A percentile compares a stretch with the other conserved stretches of the same genome.
Conservation (phyloP, 1,139 yeast genomes). For the Yamadazyma membranifaciens region DNA sequence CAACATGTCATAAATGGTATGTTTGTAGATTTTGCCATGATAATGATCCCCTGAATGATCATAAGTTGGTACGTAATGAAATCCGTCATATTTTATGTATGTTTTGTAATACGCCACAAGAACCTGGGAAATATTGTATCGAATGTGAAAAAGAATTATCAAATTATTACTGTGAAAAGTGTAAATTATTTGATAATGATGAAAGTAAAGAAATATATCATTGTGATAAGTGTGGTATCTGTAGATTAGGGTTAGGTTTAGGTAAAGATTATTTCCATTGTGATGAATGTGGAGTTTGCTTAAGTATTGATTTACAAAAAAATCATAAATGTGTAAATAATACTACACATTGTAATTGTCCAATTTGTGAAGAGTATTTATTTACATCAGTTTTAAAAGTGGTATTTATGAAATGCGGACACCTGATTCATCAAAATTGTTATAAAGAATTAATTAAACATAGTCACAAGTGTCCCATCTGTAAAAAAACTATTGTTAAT, state of each 20-base stretch:
- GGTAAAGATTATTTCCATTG: constrained; percentile 92
- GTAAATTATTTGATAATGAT: constrained; percentile 85
- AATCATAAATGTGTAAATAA: constrained; percentile 83
- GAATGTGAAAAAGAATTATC: constrained; percentile 69
- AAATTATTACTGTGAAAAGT: constrained; percentile 70
- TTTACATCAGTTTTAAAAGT: constrained; percentile 84
- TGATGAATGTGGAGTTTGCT: constrained; percentile 85
- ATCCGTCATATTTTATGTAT: constrained; percentile 77
- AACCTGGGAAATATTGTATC: constrained; percentile 66
- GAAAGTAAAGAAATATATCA: constrained; percentile 80
- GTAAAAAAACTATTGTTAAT: constrained; percentile 78
- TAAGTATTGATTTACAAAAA: constrained; percentile 73
- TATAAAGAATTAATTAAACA: constrained; percentile 77
- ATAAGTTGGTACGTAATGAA: constrained; percentile 60
- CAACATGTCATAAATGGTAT: constrained; percentile 71
- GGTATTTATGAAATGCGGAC: constrained; percentile 93
- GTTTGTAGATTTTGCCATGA: constrained; percentile 90
- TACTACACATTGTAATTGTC: constrained; percentile 88
- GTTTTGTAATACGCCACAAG: constrained; percentile 74
- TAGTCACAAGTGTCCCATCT: constrained; percentile 87
- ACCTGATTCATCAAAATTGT: constrained; percentile 85
- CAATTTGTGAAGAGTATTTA: constrained; percentile 89
- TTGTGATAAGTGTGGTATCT: constrained; percentile 89
- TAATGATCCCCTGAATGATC: constrained; percentile 44
- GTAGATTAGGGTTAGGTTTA: constrained; percentile 83